Conservation (phyloP, 805 yeast species). For the Candida ovalis region DNA sequence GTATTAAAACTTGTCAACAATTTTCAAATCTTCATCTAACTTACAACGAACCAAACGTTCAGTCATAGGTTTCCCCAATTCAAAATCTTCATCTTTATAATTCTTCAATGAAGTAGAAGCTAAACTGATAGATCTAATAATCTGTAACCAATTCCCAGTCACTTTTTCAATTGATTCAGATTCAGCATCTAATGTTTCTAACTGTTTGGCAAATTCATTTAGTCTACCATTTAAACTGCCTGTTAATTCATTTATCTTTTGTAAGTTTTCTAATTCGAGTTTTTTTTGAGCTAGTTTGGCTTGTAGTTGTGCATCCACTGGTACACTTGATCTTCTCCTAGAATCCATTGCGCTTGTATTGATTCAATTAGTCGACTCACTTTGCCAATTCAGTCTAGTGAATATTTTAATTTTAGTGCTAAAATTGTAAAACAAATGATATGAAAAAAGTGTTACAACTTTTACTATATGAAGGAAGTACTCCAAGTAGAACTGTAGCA, state of each 20-base stretch:
- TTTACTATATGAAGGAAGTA: too few relatives aligned
- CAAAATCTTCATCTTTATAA: slow-evolving; percentile 41
- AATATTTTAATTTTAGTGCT: too few relatives aligned
- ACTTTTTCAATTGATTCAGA: slow-evolving; percentile 57
- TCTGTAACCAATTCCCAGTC: slow-evolving; percentile 62
- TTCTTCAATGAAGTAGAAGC: slow-evolving; percentile 52
- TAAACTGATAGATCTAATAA: slow-evolving; percentile 54
- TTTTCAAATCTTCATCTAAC: slow-evolving; percentile 38
- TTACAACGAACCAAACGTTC: slow-evolving; percentile 62
- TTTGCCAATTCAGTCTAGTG: too few relatives aligned
- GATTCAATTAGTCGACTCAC: neutral
- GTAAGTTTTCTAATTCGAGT: slow-evolving; percentile 47
- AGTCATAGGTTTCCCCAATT: slow-evolving; percentile 49
- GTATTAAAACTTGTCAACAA: slow-evolving; percentile 11
- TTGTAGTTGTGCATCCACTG: slow-evolving; percentile 17
- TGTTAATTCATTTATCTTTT: slow-evolving; percentile 45
- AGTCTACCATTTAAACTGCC: slow-evolving; percentile 42
- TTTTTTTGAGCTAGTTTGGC: slow-evolving; percentile 39
- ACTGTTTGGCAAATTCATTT: slow-evolving; percentile 43
- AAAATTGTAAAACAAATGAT: too few relatives aligned
- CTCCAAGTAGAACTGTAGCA: too few relatives aligned
- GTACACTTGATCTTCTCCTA: slow-evolving; percentile 10
- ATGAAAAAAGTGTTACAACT: too few relatives aligned
- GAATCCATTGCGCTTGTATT: slow-evolving; percentile 4
- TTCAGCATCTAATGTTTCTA: slow-evolving; percentile 50